A percentile compares a stretch with the other conserved stretches of the same genome.
phyloP scores from a whole-genome alignment of 2,329 filamentous ascomycete genomes.

The Plectosphaerella cucumerina region DNA sequence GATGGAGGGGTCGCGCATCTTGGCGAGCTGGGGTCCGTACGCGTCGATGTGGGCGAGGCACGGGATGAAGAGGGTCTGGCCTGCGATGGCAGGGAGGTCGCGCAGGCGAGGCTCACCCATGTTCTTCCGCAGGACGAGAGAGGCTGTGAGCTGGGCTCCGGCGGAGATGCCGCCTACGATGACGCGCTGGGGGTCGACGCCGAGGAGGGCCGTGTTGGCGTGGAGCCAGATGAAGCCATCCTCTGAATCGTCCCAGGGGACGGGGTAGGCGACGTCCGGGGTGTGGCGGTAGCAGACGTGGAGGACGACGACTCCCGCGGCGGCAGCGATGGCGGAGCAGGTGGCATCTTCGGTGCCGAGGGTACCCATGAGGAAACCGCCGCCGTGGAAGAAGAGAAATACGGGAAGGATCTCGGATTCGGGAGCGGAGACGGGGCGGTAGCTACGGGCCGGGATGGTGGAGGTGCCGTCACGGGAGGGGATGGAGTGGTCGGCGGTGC shows the following conservation, averaged over 20 bases:
- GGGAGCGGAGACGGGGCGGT: slow-evolving; percentile 31
- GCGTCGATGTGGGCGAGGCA: slow-evolving; percentile 28
- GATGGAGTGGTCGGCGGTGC: slow-evolving; percentile 29
- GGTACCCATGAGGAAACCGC: slow-evolving; percentile 52
- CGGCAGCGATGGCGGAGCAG: slow-evolving; percentile 27
- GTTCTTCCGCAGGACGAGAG: slow-evolving; percentile 32
- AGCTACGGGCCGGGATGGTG: slow-evolving; percentile 39
- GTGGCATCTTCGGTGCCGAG: slow-evolving; percentile 47
- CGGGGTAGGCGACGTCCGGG: slow-evolving; percentile 48
- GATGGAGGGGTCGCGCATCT: slow-evolving; percentile 29
- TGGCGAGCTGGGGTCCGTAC: slow-evolving; percentile 24
- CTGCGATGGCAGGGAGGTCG: slow-evolving; percentile 30
- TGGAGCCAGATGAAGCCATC: slow-evolving; percentile 53
- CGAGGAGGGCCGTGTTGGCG: slow-evolving; percentile 30
- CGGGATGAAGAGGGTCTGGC: slow-evolving; percentile 49
- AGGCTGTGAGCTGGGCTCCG: slow-evolving; percentile 38
- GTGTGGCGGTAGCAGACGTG: slow-evolving; percentile 58
- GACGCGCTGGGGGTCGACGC: slow-evolving; percentile 31
- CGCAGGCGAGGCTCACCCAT: slow-evolving; percentile 13
- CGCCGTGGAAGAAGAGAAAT: slow-evolving; percentile 50
- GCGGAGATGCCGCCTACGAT: slow-evolving; percentile 46
- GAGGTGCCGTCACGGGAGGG: slow-evolving; percentile 38
- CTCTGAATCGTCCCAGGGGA: slow-evolving; percentile 46
- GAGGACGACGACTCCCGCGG: slow-evolving; percentile 37
- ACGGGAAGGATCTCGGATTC: slow-evolving; percentile 37